Evolutionary conservation across 768 basidiomycete genomes (phyloP), one percentile per base, ranked within the genome.

Genomic region (Russula griseocarnosa): DNA sequence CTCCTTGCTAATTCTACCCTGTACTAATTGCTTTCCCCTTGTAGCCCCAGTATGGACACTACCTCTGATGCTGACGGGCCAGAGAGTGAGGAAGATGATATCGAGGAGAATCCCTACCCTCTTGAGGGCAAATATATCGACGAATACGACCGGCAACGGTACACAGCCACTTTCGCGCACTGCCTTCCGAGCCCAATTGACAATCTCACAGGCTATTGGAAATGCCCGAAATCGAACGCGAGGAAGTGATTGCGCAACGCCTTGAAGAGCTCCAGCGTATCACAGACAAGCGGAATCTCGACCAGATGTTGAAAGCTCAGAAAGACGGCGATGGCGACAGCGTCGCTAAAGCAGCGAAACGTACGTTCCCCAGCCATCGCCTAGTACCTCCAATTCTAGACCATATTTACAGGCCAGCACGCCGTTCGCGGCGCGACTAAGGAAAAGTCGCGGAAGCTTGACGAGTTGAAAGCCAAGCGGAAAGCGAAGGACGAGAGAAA

Each of bases 101-200:
- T 71, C 40, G 80, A 79, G 5, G 72, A 73, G 14, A 87, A 92
- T 68, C 86, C 86, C 4, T 98, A 92, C 72, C 95, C 94, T 0
- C 77, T 97, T 14, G 96, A 98, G 70, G 94, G 92, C 55, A 92
- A 92, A 74, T 98, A 91, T 72, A 82, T 82, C 63, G 87, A 97
- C 71, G 92, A 93, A 69, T 81, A 78, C 14, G 96, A 98, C 74
- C 83, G 88, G 70, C 82, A 87, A 67, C 77, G 80, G 96, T 96
- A 77, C 79, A 61, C 65, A 44, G 40, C 47, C 44, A 53, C 51
- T 51, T 60, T 55, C 69, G 55, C 61, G n/a, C 57, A 58, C 51
- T 40, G 60, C 66, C 63, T 71, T 70, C 64, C 66, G 65, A 67
- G 59, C 24, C 56, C 51, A 22, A 22, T 55, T 42, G 20, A 51